Percentiles rank a stretch among this genome's conserved stretches.
Evolutionary conservation across 2,329 filamentous ascomycete species (phyloP).

Genomic region (Fusarium buxicola): DNA sequence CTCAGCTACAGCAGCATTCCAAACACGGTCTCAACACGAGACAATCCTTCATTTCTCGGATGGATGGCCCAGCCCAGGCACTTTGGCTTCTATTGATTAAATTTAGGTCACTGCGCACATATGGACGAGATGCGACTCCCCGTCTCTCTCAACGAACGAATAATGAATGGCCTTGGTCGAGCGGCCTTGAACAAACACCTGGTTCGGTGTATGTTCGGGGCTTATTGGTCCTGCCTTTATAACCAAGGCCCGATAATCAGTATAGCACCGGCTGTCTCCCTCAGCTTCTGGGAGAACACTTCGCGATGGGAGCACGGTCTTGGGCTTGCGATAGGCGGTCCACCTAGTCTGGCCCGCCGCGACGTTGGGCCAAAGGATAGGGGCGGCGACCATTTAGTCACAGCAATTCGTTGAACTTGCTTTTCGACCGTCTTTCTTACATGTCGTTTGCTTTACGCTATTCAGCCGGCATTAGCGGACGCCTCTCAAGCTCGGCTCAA

Average conservation of each 20-base stretch:
- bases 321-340: not conserved
- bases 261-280: no score
- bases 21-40: not conserved
- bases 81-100: not conserved
- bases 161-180: not conserved
- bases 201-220: no score
- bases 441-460: slow-evolving; percentile 5
- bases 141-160: not conserved
- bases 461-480: slow-evolving; percentile 3
- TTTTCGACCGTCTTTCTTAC: slow-evolving; percentile 1
- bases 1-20: slow-evolving; percentile 7
- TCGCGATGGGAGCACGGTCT: no score
- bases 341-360: no score
- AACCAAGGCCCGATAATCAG: no score
- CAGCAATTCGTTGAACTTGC: not conserved
- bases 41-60: not conserved
- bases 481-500: not conserved
- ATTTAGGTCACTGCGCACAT: not conserved
- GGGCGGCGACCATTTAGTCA: not conserved
- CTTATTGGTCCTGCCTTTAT: no score
- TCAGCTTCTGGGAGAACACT: no score
- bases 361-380: not conserved
- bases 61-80: not conserved
- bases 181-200: no score
- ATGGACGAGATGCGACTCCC: no score